These are phyloP conservation scores for Iris macrosiphon DNA, from an alignment of 106 monocot species.

Conservation along the genomic window DNA sequence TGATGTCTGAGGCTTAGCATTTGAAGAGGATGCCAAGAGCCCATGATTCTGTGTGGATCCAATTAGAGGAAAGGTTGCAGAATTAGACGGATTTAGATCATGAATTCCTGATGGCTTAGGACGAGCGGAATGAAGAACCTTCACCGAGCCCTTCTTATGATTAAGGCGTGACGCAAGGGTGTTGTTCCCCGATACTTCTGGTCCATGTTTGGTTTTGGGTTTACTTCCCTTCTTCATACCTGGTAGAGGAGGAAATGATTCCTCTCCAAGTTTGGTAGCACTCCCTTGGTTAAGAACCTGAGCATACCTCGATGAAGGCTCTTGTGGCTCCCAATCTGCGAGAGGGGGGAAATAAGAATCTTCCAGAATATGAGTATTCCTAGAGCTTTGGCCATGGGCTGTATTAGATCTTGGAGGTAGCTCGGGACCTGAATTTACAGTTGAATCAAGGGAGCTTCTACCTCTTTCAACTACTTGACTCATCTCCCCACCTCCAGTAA, in stretches of 20 bases:
- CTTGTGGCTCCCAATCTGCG: slow-evolving; percentile 33
- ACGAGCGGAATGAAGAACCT: slow-evolving; percentile 12
- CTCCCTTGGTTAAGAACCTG: slow-evolving; percentile 36
- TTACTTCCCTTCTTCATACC: slow-evolving; percentile 25
- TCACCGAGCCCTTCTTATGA: slow-evolving; percentile 16
- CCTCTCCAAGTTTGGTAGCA: slow-evolving; percentile 31
- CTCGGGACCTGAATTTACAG: slow-evolving; percentile 15
- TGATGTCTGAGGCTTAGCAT: slow-evolving; percentile 13
- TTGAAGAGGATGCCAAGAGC: slow-evolving; percentile 1
- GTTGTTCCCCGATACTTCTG: slow-evolving; percentile 13
- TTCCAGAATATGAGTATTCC: slow-evolving; percentile 29
- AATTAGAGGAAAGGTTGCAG: slow-evolving; percentile 18
- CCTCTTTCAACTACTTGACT: slow-evolving; percentile 17
- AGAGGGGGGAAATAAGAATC: slow-evolving; percentile 73
- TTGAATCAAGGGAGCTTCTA: slow-evolving; percentile 22
- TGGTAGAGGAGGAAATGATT: slow-evolving; percentile 79
- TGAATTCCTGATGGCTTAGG: slow-evolving; percentile 11
- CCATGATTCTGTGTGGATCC: background rate
- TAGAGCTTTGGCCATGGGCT: slow-evolving; percentile 15
- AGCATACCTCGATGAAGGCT: slow-evolving; percentile 45
- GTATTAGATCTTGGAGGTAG: slow-evolving; percentile 2
- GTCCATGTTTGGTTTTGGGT: slow-evolving; percentile 19
- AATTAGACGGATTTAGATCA: slow-evolving; percentile 10
- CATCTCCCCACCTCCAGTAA: slow-evolving; percentile 10
- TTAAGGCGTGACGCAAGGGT: slow-evolving; percentile 39